Evolutionary conservation across 2,329 filamentous ascomycete species (phyloP), one percentile per base, ranked within the genome.

Genomic region (Boeremia lycopersici): DNA sequence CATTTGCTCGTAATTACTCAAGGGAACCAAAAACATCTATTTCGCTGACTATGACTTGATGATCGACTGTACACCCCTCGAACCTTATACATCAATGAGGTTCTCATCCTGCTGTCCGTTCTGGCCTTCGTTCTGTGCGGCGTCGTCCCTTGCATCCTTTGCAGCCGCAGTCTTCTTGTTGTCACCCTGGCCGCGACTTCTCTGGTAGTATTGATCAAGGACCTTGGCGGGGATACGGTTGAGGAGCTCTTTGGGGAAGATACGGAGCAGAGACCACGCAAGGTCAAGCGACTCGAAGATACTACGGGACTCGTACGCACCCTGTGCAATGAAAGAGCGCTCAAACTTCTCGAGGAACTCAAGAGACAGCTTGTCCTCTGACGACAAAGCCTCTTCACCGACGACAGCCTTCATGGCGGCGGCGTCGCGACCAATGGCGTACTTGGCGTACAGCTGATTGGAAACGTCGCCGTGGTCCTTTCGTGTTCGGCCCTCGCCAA

Each of bases 271-370:
- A 73, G 91, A 93, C 95, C 95, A 99, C 36, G 95, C 96, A 68
- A 96, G 86, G 70, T 99, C 96, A 59, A 99, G 85, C 40, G 91
- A 96, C 78, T 99, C 95, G 77, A 86, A 93, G 73, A 99, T 96
- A 61, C 84, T 88, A 69, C 95, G 89, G 63, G 89, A 89, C 79
- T 99, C 95, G 79, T 99, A 99, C 15, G 92, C 82, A 48, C 90
- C 91, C 78, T 99, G 95, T 61, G 84, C 83, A 76, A 99, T 96
- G 79, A 98, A 99, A 54, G 89, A 91, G 61, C 90, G 89, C 81
- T 99, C 95, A 74, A 99, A 99, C 80, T 98, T 98, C 74, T 98
- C 93, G 68, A 99, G 81, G 83, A 99, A 99, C 78, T 99, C 95
- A 33, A 99, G 86, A 8, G 93, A 96, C 54, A 98, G 86, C 82